Evolutionary conservation across 2,329 filamentous ascomycete species (phyloP).

Genomic region (Clonostachys solani): DNA sequence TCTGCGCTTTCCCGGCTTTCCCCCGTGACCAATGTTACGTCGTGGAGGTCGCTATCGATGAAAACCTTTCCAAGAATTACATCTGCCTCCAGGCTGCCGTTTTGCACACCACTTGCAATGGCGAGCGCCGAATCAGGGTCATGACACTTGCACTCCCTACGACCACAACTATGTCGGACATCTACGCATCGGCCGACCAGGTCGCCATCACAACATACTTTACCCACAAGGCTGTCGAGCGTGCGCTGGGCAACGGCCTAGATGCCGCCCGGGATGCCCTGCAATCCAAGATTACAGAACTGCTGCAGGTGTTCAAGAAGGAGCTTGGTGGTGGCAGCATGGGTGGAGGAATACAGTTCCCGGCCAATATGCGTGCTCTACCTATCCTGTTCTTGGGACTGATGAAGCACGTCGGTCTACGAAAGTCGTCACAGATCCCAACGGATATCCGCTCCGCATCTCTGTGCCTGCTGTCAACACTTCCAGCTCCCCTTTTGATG

Average conservation of each 20-base stretch:
- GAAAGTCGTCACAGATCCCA: slow-evolving; percentile 90
- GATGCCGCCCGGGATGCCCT: slow-evolving; percentile 89
- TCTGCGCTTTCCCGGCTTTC: slow-evolving; percentile 97
- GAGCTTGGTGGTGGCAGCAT: slow-evolving; percentile 94
- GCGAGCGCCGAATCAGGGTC: slow-evolving; percentile 90
- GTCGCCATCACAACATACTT: slow-evolving; percentile 91
- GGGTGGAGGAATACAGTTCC: slow-evolving; percentile 91
- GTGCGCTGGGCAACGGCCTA: slow-evolving; percentile 77
- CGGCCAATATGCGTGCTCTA: slow-evolving; percentile 82
- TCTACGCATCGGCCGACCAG: slow-evolving; percentile 94
- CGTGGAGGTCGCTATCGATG: slow-evolving; percentile 96
- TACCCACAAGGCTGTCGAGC: slow-evolving; percentile 95
- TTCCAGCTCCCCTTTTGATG: slow-evolving; percentile 84
- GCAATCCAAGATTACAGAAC: slow-evolving; percentile 86
- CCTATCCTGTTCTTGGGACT: slow-evolving; percentile 89
- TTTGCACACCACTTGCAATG: slow-evolving; percentile 95
- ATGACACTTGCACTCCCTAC: slow-evolving; percentile 91
- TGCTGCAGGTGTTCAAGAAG: slow-evolving; percentile 94
- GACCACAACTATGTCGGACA: slow-evolving; percentile 81
- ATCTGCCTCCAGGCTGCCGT: slow-evolving; percentile 93
- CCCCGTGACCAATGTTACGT: slow-evolving; percentile 96
- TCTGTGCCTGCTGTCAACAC: slow-evolving; percentile 87
- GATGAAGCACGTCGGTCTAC: slow-evolving; percentile 92
- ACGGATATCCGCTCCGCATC: slow-evolving; percentile 91
- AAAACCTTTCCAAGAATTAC: slow-evolving; percentile 85